Base-by-base conservation (phyloP, 768 basidiomycete species). In the Tylopilus cervinicoccineus region DNA sequence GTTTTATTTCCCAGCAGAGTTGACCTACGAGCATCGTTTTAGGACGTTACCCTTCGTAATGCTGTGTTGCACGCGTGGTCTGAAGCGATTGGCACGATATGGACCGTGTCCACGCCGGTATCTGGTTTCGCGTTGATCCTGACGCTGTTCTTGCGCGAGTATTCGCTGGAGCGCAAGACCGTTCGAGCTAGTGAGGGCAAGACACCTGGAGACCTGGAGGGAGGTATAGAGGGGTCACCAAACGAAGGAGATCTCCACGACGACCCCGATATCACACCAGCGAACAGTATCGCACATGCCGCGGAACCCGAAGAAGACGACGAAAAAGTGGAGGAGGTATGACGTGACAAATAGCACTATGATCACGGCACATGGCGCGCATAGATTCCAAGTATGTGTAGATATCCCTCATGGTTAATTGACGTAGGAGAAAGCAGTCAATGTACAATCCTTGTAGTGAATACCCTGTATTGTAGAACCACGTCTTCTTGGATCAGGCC, bases 51-150 rank as follows among this genome's bases (percentile, higher is more conserved):
- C 11, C 60, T 72, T 24, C 81, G 80, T 12, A 56, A 70, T 29
- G 70, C 72, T 32, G 67, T 87, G 8, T 74, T 83, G 26, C 71
- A 84, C 45, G 84, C 83, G 0, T 88, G 80, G 65, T 75, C 86
- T n/a, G 67, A 73, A 27, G 78, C 84, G 2, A 81, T 88, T 34
- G 73, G 74, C 56, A 69, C 56, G 39, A 83, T 88, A 37, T 88
- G 86, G 85, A 53, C 82, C 34, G 77, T 83, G 20, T 74, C 73
- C 62, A 79, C 81, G 8, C 83, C 85, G 0, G 63, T 87, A 23
- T 22, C 76, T 13, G 82, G 78, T 12, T 69, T 71, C 34, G 71
- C 75, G 23, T 73, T 86, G 55, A 53, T 86, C 19, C 52, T 75
- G 50, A 59, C 76, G 13, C 58, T 87, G 22, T 76, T 84, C 56